Base-by-base conservation (phyloP, 768 basidiomycete genomes). In the Fistulinella prunicolor region DNA sequence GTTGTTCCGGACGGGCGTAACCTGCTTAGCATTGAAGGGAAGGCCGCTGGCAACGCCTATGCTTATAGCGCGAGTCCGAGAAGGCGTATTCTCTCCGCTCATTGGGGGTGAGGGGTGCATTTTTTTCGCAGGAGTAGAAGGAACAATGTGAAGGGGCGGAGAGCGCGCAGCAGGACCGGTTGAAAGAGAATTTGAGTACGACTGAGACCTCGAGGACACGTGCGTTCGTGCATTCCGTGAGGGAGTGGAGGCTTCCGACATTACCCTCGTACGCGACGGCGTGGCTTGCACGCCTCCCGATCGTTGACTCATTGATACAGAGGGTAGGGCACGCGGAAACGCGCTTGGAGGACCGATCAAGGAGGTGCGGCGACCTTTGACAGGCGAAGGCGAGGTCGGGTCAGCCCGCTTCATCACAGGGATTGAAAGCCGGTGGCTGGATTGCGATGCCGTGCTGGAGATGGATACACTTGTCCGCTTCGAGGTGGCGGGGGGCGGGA, bases 181-280 rank as follows among this genome's bases (percentile, higher is more conserved):
- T 2, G 65, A 65, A 19, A 53, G 42, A 3, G 56, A 61, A 54
- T 56, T 67, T 34, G 54, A 62, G 45, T 49, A 51, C 35, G 57
- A 67, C 47, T 55, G 68, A 16, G 47, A 57, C 14, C 38, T 44
- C 7, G 62, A 60, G 13, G 53, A 21, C 47, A 44, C 52, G 48
- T 64, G 62, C 41, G 49, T 42, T 39, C 46, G 51, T 55, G 60
- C 65, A 8, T 37, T 63, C 56, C 42, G 63, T 24, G 49, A 65
- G 20, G 46, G 58, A 54, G 60, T 56, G 55, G 50, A 30, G 66
- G 69, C 23, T 71, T 73, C 71, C 9, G 79, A 80, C 52, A 69
- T 62, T 47, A 80, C 71, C 29, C 76, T 70, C 44, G 71, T 59
- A 43, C 70, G 71, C 49, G 70, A 64, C 20, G 69, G 67, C 66